Conservation (phyloP, 192 early-diverging fungal species). For the Umbelopsis vinacea region DNA sequence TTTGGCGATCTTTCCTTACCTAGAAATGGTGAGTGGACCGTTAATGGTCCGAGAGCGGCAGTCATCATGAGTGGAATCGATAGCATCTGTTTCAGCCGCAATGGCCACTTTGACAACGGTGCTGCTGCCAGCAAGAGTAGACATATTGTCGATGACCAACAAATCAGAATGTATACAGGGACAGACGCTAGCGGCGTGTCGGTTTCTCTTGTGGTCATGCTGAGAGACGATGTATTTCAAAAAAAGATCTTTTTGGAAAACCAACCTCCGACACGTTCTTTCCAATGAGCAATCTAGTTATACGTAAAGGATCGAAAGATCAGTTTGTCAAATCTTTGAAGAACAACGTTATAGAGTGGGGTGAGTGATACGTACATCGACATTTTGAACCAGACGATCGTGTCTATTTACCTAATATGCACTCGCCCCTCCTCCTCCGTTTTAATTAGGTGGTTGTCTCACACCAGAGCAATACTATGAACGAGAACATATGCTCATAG, state of each 20-base stretch:
- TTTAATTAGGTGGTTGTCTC: neutral
- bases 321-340: conserved; percentile 4
- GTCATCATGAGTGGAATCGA: neutral
- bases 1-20: conserved; percentile 9
- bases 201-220: conserved; percentile 1
- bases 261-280: neutral
- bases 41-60: neutral
- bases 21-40: neutral
- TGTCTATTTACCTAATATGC: neutral
- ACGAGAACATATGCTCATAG: neutral
- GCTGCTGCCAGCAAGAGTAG: neutral
- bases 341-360: conserved; percentile 14
- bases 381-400: neutral
- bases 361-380: neutral
- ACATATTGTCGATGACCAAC: neutral
- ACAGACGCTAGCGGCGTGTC: neutral
- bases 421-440: too few relatives aligned
- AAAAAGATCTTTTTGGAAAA: neutral
- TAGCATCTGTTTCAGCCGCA: neutral
- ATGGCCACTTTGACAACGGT: neutral
- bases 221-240: neutral
- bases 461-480: conserved; percentile 22
- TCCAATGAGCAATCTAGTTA: neutral
- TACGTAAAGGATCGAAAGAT: neutral
- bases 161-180: neutral